phyloP scores from a whole-genome alignment of 78 protist genomes.

The Neovahlkampfia damariscottae region DNA sequence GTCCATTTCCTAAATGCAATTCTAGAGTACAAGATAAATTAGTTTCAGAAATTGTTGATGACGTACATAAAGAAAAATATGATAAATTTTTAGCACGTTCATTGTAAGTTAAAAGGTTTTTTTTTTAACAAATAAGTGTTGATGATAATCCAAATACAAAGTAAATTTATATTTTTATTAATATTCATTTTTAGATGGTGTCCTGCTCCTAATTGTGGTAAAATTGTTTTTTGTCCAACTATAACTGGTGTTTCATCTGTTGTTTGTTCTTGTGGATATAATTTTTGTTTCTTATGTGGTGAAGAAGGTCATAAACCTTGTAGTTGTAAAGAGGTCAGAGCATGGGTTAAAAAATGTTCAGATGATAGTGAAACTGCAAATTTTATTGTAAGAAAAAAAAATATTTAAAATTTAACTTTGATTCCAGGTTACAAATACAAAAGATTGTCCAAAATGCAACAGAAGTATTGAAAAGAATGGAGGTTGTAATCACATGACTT shows the following conservation, averaged over 20 bases:
- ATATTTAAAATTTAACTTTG: no score
- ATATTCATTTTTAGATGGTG: no score
- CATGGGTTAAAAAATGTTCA: slow-evolving; percentile 41
- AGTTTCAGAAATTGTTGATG: no score
- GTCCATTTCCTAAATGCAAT: no score
- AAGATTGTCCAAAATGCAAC: slow-evolving; percentile 65
- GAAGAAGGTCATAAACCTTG: slow-evolving; percentile 34
- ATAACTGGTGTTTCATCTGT: no score
- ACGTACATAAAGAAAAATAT: not conserved
- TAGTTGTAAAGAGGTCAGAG: slow-evolving; percentile 17
- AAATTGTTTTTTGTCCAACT: no score
- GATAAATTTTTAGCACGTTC: slow-evolving; percentile 3
- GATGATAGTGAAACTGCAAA: slow-evolving; percentile 62
- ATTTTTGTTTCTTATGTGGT: slow-evolving; percentile 47
- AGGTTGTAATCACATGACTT: slow-evolving; percentile 76
- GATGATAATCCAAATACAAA: slow-evolving; percentile 8
- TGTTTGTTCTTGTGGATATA: slow-evolving; percentile 35
- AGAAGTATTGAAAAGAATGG: slow-evolving; percentile 56
- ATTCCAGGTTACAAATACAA: slow-evolving; percentile 57
- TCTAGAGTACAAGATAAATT: no score
- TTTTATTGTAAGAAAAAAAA: no score
- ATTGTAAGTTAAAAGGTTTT: no score
- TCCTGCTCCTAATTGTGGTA: slow-evolving; percentile 36
- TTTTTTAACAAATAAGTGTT: no score
- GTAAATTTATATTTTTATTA: no score